A percentile compares a stretch with the other conserved stretches of the same genome.
phyloP scores from a whole-genome alignment of 129 eudicot genomes.

The Flaveria trinervia region DNA sequence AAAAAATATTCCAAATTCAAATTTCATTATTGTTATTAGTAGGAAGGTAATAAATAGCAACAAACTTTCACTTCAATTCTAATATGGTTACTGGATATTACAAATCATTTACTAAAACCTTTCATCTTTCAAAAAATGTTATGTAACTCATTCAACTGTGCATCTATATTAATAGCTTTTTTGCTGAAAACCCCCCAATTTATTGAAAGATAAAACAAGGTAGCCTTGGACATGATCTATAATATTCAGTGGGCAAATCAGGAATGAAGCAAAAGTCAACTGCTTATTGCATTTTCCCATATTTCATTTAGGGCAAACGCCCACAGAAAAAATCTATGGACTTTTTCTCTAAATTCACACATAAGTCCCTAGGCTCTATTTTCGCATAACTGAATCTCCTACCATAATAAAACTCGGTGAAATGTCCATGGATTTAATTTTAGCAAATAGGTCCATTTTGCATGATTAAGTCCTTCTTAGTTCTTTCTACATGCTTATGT shows the following conservation, averaged over 20 bases:
- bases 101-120: not conserved
- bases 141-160: not conserved
- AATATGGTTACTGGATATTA: not conserved
- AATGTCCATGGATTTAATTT: not conserved
- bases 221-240: not conserved
- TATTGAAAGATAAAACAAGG: not conserved
- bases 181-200: not conserved
- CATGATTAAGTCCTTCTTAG: not conserved
- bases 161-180: not conserved
- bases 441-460: not conserved
- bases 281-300: not conserved
- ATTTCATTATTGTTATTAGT: not conserved
- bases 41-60: not conserved
- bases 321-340: not conserved
- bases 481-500: not conserved
- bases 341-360: not conserved
- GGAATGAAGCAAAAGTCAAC: not conserved
- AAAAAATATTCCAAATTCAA: not conserved
- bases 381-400: not conserved
- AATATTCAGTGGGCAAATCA: not conserved
- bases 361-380: not conserved
- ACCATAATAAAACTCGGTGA: not conserved
- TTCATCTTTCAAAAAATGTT: not conserved
- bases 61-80: not conserved
- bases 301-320: not conserved